Percentiles rank a stretch among this genome's conserved stretches.
Conservation (phyloP, 1,139 yeast species). For the Pichia sorboxylosa region DNA sequence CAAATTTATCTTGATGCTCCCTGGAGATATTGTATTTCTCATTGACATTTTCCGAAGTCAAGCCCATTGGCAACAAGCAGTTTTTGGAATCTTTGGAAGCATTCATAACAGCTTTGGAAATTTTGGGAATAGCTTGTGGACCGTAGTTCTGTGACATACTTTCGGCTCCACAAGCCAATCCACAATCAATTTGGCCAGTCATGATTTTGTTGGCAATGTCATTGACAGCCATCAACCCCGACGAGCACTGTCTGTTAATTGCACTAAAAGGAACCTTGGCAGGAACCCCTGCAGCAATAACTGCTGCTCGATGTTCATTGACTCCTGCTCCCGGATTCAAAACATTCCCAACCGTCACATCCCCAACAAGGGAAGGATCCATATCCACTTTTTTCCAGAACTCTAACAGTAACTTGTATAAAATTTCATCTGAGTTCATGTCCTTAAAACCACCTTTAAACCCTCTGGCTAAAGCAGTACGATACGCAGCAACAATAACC, state of each 20-base stretch:
- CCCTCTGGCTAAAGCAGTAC: constrained; percentile 83
- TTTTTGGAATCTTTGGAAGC: constrained; percentile 40
- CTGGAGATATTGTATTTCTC: constrained; percentile 53
- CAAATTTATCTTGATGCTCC: constrained; percentile 71
- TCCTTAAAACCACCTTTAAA: constrained; percentile 44
- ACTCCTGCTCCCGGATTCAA: constrained; percentile 88
- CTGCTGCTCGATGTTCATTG: constrained; percentile 82
- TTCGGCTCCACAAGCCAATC: constrained; percentile 87
- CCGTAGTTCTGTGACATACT: constrained; percentile 84
- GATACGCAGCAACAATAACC: constrained; percentile 75
- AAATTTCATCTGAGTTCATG: constrained; percentile 44
- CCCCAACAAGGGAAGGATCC: constrained; percentile 73
- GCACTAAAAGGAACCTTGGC: constrained; percentile 66
- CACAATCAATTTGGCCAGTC: constrained; percentile 81
- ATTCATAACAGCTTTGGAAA: constrained; percentile 38
- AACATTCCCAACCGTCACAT: constrained; percentile 78
- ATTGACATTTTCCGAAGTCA: constrained; percentile 72
- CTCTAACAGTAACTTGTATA: constrained; percentile 79
- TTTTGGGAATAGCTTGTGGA: constrained; percentile 52
- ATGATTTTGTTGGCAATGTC: constrained; percentile 82
- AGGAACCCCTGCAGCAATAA: constrained; percentile 64
- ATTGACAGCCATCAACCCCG: constrained; percentile 83
- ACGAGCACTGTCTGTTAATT: constrained; percentile 86
- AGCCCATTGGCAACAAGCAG: constrained; percentile 86
- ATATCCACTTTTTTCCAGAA: constrained; percentile 83